Base-by-base conservation (phyloP, 2,329 filamentous ascomycete genomes). In the Pestalotiopsis sp. region DNA sequence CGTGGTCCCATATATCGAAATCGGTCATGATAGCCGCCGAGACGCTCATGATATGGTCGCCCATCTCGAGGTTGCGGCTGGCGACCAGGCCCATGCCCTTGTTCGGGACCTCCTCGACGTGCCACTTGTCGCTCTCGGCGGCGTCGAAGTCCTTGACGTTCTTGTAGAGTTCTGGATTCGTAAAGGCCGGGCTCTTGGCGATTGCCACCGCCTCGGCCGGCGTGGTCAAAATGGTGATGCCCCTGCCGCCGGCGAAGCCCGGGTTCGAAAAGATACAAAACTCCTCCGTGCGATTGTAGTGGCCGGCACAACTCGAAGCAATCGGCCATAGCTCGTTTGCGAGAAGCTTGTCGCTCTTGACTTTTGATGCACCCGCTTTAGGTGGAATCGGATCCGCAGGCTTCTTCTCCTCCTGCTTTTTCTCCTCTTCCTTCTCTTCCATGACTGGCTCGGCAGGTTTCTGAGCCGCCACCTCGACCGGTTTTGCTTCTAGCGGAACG, bases 1-100 rank as follows among this genome's bases (percentile, higher is more conserved):
- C 45, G 0, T 68, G 72, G 27, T 71, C 64, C 13, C 76, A 72
- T 2, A 76, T 74, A 4, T 68, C 70, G 59, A 74, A 74, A 65
- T 79, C 77, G n/a, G 79, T 72, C 75, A 80, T 78, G 4, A 80
- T 68, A 3, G 75, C 74, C 1, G 78, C 77, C 14, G 74, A 77
- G 1, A 73, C 73, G 4, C 72, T 72, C 74, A 80, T 77, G 57
- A 79, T 69, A 9, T 71, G 74, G 61, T 77, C 72, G 3, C 75
- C 77, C 6, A 71, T 65, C 36, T 69, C 73, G 38, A 80, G 75
- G n/a, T 69, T 70, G 20, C 71, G 67, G 9, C 71, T 73, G 2
- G 78, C 76, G 27, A 80, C 69, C 7, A 81, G 70, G 3, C 79
- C 78, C 23, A 78, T 69, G 25, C 75, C 78, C 49, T 79, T 80